Evolutionary conservation across 2,329 filamentous ascomycete genomes (phyloP).

Genomic region (Aspergillus brunneoviolaceus): DNA sequence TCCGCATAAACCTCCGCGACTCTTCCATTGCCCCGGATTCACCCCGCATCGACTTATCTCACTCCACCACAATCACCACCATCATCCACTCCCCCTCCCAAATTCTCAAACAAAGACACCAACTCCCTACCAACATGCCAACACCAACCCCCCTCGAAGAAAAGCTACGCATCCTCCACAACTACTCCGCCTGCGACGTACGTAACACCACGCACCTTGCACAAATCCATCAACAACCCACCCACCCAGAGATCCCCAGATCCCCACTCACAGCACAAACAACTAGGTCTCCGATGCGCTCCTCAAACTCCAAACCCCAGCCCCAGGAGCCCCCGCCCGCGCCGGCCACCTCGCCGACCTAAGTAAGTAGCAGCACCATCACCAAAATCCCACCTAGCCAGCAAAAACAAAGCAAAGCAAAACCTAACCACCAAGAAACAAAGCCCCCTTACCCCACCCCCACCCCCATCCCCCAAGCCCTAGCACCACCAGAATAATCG

Average conservation of each 20-base stretch:
- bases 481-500: constrained; percentile 43
- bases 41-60: background rate
- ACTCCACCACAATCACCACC: background rate
- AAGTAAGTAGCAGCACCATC: constrained; percentile 36
- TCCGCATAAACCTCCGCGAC: background rate
- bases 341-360: constrained; percentile 68
- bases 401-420: background rate
- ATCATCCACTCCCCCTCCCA: background rate
- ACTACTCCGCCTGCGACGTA: constrained; percentile 48
- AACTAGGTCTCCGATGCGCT: constrained; percentile 68
- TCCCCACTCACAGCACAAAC: too few species aligned
- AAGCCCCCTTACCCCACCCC: background rate
- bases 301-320: constrained; percentile 59
- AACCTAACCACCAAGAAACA: constrained; percentile 8
- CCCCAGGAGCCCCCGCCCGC: constrained; percentile 50
- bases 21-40: background rate
- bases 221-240: background rate
- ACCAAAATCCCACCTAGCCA: background rate
- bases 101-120: constrained; percentile 5
- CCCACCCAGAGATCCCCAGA: background rate
- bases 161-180: constrained; percentile 33
- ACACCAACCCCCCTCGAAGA: constrained; percentile 29
- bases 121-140: constrained; percentile 27
- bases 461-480: constrained; percentile 22
- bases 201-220: constrained; percentile 1